These are phyloP conservation scores for Trypanosoma platydactyli DNA, from an alignment of 208 protist genomes.

Conservation along the genomic window DNA sequence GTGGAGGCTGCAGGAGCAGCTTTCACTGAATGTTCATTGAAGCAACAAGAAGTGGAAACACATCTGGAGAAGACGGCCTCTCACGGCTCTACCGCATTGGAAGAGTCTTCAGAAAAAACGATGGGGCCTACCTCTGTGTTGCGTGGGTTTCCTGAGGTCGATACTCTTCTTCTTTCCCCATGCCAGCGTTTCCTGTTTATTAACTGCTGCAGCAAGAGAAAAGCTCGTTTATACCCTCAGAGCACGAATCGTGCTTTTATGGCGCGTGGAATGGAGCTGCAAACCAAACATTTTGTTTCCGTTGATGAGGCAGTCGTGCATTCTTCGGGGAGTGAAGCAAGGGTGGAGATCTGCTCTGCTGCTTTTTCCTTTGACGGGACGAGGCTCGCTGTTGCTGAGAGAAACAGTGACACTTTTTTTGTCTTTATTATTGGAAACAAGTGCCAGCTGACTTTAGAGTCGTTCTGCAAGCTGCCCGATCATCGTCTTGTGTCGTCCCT, in stretches of 20 bases:
- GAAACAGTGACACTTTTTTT: conserved; percentile 66
- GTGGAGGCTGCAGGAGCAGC: no score
- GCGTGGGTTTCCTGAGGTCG: conserved; percentile 58
- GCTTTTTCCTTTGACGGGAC: conserved; percentile 54
- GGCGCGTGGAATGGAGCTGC: conserved; percentile 54
- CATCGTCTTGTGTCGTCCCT: conserved; percentile 68
- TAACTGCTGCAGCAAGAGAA: conserved; percentile 64
- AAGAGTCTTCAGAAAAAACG: background rate
- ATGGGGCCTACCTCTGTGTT: conserved; percentile 44
- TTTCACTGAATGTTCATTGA: background rate
- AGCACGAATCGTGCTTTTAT: conserved; percentile 42
- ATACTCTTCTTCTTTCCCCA: conserved; percentile 63
- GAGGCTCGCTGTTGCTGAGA: conserved; percentile 56
- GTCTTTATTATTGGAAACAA: conserved; percentile 46
- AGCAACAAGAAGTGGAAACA: background rate
- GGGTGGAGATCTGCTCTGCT: conserved; percentile 57
- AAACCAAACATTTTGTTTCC: conserved; percentile 48
- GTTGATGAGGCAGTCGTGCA: conserved; percentile 37
- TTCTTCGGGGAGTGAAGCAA: conserved; percentile 39
- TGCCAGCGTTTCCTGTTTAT: conserved; percentile 62
- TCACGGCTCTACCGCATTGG: background rate
- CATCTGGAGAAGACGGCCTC: background rate
- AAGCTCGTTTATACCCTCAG: conserved; percentile 54
- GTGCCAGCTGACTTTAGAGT: conserved; percentile 42
- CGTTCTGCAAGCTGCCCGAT: conserved; percentile 56